Base-by-base conservation (phyloP, 306 rosid species). In the Dalbergia cultrata region DNA sequence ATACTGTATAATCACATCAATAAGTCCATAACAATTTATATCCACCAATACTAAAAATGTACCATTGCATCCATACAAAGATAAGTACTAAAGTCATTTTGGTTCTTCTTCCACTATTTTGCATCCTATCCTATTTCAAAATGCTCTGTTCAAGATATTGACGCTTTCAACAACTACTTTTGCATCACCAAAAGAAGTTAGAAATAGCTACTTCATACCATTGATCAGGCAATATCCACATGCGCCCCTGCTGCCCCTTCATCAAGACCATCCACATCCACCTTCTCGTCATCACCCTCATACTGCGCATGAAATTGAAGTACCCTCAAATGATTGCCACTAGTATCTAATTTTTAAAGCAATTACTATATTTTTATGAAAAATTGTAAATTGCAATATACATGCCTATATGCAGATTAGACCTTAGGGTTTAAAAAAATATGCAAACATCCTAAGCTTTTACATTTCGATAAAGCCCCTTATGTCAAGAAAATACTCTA, bases 221-320 rank as follows among this genome's bases (percentile, higher is more conserved):
- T 9, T 35, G 22, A 37, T 76, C 59, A 84, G 44, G 81, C 69
- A 10, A 70, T 37, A 75, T 80, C 88, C 45, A 81, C 69, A 33
- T 64, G 80, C 45, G 73, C 60, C 54, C 62, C 69, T 16, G 69
- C 86, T 43, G 52, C 87, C 61, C 81, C 88, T 41, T 86, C 90
- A 45, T 84, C 92, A 56, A 75, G 79, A 52, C 83, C 93, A 81
- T 86, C 92, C 79, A 88, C 95, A 53, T 87, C 87, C 61, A 90
- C 83, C 67, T 59, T 85, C 88, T 89, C 88, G 85, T 90, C 90
- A 12, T 88, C 82, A 60, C 83, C 95, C 86, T 88, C 89, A 45
- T 82, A 86, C 97, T 95, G 96, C 92, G 86, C 76, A 76, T 67
- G 34, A 74, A 80, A 57, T 76, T 44, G 43, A 80, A 84, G 57